Base-by-base conservation (phyloP, 23 red algal species). In the Gracilaria gracilis region DNA sequence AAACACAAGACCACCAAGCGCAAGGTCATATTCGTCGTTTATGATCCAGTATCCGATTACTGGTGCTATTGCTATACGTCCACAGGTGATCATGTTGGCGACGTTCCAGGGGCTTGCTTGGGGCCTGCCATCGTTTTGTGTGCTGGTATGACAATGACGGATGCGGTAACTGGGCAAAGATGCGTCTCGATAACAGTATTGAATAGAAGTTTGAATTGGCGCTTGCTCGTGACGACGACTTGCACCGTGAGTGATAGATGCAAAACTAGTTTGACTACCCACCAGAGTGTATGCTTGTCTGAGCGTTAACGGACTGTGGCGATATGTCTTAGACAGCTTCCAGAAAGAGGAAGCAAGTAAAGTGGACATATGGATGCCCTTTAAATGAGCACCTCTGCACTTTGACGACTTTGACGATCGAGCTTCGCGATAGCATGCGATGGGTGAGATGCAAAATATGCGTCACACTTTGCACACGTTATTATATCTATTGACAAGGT, bases 21-120 rank as follows among this genome's bases (percentile, higher is more conserved):
- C 95, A 24, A 70, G 25, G 55, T 97, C 84, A 64, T 85, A 91
- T 7, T 75, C 57, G 53, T 50, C 48, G 16, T 44, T 85, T 9
- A 67, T 24, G 39, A 97, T 93, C 42, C 72, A 91, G 54, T 75
- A 62, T 16, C 74, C 90, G 39, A 85, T 76, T 23, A 91, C 36
- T 19, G 95, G 95, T 17, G 91, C 88, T 8, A 59, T 37, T 62
- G 85, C 55, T 23, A 97, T 85, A 29, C 95, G 88, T 33, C 85
- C 86, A 32, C 61, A 31, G n/a, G 90, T 97, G 35, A 97, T 66
- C 33, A 70, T 58, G 44, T 97, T 97, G 34, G 95, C 77, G 20
- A 97, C 20, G 48, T 94, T 88, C 84, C 85, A 96, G 20, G 50
- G 72, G 49, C 75, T 92, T 8, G 46, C 77, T 23, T 47, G n/a